Evolutionary conservation across 2,329 filamentous ascomycete species (phyloP), one percentile per base, ranked within the genome.

Genomic region (Xylariaceae sp.): DNA sequence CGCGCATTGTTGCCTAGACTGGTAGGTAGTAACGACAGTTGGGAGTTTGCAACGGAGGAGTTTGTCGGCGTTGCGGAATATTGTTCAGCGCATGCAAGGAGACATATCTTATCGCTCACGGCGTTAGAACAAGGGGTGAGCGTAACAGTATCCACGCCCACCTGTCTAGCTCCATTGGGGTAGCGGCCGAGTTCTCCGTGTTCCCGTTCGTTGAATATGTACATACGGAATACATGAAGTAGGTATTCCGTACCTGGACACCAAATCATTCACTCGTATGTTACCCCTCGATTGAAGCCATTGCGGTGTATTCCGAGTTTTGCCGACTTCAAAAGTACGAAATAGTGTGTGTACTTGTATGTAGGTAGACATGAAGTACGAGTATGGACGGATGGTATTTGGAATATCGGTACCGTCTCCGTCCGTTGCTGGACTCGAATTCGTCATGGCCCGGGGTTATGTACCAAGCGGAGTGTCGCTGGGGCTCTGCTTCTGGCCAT

Each of bases 381-480:
- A 39, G n/a, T n/a, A 39, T 4, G 11, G 37, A 9, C 13, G 8
- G 37, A 10, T 15, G 23, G 3, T 47, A 55, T 55, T 55, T 55
- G 53, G 53, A 64, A 62, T 51, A 51, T 13, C 47, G 11, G 17
- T 9, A 10, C 48, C 37, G 8, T 42, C 37, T 10, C 37, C 37
- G 9, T 10, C 11, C 37, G 37, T 42, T n/a, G 15, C 4, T 30
- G 18, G 48, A 15, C 45, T 18, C 17, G 17, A 48, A 50, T 4
- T 50, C 48, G 48, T 30, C 48, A 30, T 50, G 8, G 17, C 11
- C 47, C 11, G 48, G 15, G 48, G 48, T 23, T 23, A 23, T 50
- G 13, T n/a, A 51, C 49, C 10, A 30, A n/a, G 11, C 23, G 11
- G 49, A 34, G 9, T 3, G 15, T 18, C 9, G 17, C 6, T 30